A percentile compares a stretch with the other conserved stretches of the same genome.
Conservation (phyloP, 2,329 filamentous ascomycete species). For the Ascocoryne sarcoides region DNA sequence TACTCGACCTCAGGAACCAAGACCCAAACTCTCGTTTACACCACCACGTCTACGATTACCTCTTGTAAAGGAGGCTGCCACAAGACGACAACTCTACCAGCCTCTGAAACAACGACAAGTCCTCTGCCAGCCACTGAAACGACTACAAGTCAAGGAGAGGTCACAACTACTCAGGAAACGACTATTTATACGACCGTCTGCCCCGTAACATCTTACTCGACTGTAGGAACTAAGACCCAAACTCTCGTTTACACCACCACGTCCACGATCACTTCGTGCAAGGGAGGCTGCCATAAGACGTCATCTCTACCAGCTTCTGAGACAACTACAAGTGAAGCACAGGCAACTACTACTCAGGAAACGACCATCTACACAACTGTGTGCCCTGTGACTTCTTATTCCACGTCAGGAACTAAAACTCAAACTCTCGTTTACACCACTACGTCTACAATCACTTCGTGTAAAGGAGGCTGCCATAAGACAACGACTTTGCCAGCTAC, state of each 20-base stretch:
- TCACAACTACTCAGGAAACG: neutral
- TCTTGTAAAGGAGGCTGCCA: neutral
- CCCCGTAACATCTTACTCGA: neutral
- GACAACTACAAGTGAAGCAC: neutral
- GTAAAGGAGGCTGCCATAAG: neutral
- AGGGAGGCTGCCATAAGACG: neutral
- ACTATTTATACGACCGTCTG: neutral
- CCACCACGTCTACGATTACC: neutral
- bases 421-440: neutral
- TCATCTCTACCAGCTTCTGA: too few relatives aligned
- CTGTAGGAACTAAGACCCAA: neutral
- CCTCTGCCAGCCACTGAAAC: slow-evolving; percentile 7
- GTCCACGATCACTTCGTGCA: neutral
- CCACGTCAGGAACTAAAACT: neutral
- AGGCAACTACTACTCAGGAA: neutral
- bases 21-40: too few relatives aligned
- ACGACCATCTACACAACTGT: neutral
- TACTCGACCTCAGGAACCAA: too few relatives aligned
- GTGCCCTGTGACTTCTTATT: neutral
- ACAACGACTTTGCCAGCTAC: neutral
- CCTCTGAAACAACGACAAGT: neutral
- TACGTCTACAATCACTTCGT: neutral
- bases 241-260: neutral
- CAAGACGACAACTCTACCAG: neutral
- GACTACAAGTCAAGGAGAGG: neutral